Percentiles rank a stretch among this genome's conserved stretches.
These are phyloP conservation scores for Rubroboletus pulcherrimus DNA, from an alignment of 768 basidiomycete species.

Conservation along the genomic window DNA sequence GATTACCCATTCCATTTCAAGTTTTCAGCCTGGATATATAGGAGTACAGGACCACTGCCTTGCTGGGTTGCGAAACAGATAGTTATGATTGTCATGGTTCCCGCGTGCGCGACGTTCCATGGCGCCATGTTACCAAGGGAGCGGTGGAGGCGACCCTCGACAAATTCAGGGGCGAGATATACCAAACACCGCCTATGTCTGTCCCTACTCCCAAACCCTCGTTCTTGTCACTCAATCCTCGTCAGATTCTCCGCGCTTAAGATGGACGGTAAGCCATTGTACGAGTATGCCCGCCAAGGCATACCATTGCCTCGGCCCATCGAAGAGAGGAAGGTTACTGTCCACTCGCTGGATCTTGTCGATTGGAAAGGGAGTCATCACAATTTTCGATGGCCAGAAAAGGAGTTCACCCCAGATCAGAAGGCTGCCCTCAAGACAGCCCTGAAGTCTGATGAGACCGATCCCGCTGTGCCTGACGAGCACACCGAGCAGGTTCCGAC, in stretches of 20 bases:
- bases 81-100: conserved; percentile 90
- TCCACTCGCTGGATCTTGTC: conserved; percentile 75
- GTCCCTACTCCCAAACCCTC: conserved; percentile 10
- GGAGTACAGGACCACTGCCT: conserved; percentile 89
- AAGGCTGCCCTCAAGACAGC: conserved; percentile 66
- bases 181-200: conserved; percentile 91
- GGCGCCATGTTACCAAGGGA: conserved; percentile 80
- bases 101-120: conserved; percentile 70
- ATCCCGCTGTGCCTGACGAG: conserved; percentile 32
- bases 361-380: conserved; percentile 81
- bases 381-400: conserved; percentile 69
- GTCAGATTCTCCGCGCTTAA: conserved; percentile 93
- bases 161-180: conserved; percentile 81
- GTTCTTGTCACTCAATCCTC: conserved; percentile 5
- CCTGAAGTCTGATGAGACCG: conserved; percentile 46
- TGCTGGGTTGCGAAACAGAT: conserved; percentile 94
- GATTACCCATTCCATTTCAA: conserved; percentile 2
- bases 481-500: conserved; percentile 48
- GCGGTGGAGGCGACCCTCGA: conserved; percentile 65
- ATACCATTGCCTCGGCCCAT: conserved; percentile 94
- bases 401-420: conserved; percentile 63
- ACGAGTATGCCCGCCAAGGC: conserved; percentile 92
- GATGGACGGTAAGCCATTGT: conserved; percentile 94
- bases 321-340: conserved; percentile 75
- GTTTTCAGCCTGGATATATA: conserved; percentile 31